These are phyloP conservation scores for Uronychia setigera DNA, from an alignment of 73 alveolate species.

Conservation along the genomic window DNA sequence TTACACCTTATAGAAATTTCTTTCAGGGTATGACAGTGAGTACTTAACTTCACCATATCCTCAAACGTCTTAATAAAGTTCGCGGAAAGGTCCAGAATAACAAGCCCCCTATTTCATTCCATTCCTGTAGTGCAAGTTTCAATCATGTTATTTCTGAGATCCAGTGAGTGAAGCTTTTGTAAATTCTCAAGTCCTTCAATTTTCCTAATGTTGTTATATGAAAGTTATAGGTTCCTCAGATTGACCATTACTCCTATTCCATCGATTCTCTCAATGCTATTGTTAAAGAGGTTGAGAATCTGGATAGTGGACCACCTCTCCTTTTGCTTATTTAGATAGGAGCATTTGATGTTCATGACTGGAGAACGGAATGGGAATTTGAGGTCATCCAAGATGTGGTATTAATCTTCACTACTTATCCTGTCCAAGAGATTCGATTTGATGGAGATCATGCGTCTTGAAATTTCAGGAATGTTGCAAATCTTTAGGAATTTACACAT, in stretches of 20 bases:
- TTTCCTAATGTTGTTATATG: conserved; percentile 85
- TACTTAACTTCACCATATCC: not conserved
- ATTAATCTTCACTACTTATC: not conserved
- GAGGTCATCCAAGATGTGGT: not conserved
- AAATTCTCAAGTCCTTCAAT: conserved; percentile 79
- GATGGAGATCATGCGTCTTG: not conserved
- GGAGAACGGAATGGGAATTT: not conserved
- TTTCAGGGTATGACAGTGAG: not conserved
- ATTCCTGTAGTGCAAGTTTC: conserved; percentile 47
- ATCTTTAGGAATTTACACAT: not conserved
- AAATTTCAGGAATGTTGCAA: not conserved
- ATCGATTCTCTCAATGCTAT: conserved; percentile 78
- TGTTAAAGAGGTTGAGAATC: conserved; percentile 83
- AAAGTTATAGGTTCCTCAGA: conserved; percentile 78
- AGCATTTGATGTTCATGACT: not conserved
- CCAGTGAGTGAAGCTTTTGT: conserved; percentile 60
- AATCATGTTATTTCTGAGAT: conserved; percentile 55
- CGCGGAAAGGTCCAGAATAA: not conserved
- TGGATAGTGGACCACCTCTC: conserved; percentile 31
- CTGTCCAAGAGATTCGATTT: not conserved
- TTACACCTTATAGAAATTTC: not conserved
- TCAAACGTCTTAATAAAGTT: not conserved
- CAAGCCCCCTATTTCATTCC: not conserved
- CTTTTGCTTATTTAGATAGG: not conserved
- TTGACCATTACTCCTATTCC: conserved; percentile 75